Conservation (phyloP, 2,329 filamentous ascomycete species). For the Botrytis deweyae region DNA sequence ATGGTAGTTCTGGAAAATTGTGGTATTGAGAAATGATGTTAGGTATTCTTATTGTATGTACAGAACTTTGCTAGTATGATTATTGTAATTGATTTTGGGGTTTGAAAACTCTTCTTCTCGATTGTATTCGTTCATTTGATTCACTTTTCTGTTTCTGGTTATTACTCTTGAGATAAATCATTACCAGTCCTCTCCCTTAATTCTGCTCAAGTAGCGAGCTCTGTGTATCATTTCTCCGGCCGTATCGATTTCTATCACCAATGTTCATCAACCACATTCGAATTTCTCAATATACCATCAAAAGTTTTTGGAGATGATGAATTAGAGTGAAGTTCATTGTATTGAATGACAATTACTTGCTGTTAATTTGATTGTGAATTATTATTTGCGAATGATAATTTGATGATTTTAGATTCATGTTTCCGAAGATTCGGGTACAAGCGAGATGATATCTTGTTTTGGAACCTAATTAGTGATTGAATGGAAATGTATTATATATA, state of each 20-base stretch:
- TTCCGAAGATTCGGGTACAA: too few relatives aligned
- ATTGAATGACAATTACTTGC: too few relatives aligned
- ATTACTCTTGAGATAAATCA: not conserved
- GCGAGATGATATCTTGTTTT: too few relatives aligned
- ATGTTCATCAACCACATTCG: too few relatives aligned
- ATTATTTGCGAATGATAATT: too few relatives aligned
- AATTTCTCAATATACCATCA: too few relatives aligned
- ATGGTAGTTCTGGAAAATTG: not conserved
- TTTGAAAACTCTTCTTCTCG: not conserved
- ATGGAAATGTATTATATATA: not conserved
- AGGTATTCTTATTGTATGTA: not conserved
- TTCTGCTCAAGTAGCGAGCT: not conserved
- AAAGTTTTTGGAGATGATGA: too few relatives aligned
- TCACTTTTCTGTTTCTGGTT: not conserved
- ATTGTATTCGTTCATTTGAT: not conserved
- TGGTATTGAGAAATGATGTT: not conserved
- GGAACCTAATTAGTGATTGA: rapidly evolving
- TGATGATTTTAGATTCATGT: too few relatives aligned
- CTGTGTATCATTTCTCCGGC: not conserved
- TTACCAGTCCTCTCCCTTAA: not conserved
- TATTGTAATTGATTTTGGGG: not conserved
- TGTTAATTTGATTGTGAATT: too few relatives aligned
- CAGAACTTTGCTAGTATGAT: not conserved
- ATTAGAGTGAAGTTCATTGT: too few relatives aligned
- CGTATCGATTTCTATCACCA: rapidly evolving